A percentile compares a stretch with the other conserved stretches of the same genome.
phyloP scores from a whole-genome alignment of 352 stramenopile genomes.

The Globisporangium camurandrum region DNA sequence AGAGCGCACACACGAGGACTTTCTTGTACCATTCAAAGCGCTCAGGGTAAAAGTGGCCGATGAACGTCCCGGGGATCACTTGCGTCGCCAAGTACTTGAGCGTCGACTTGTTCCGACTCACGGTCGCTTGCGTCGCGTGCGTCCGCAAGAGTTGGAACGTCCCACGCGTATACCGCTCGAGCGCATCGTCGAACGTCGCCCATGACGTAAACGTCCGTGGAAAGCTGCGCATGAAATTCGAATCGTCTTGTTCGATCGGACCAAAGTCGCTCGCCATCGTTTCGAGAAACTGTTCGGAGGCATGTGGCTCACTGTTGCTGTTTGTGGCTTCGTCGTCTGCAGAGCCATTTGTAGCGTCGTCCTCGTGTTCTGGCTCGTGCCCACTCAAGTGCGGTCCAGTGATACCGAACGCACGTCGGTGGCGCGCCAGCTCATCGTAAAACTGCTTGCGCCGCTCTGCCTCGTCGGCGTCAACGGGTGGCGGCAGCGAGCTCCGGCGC shows the following conservation, averaged over 20 bases:
- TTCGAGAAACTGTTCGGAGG: constrained; percentile 1
- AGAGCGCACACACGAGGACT: constrained; percentile 5
- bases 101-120: constrained; percentile 4
- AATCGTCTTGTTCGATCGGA: constrained; percentile 1
- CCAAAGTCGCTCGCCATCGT: constrained; percentile 1
- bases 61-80: constrained; percentile 4
- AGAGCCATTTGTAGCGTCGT: no score
- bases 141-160: constrained; percentile 4
- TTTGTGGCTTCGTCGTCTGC: no score
- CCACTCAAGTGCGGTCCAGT: neutral
- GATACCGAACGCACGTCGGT: constrained; percentile 3
- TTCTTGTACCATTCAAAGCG: constrained; percentile 8
- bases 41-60: constrained; percentile 5
- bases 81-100: constrained; percentile 5
- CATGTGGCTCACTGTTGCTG: neutral
- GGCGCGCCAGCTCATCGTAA: constrained; percentile 1
- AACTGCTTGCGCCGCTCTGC: constrained; percentile 2
- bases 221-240: constrained; percentile 3
- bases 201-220: constrained; percentile 1
- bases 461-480: constrained; percentile 1
- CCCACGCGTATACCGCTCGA: neutral
- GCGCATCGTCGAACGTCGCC: neutral
- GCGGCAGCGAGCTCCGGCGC: neutral
- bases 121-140: constrained; percentile 1
- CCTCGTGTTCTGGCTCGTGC: neutral